Evolutionary conservation across 2,329 filamentous ascomycete species (phyloP), one percentile per base, ranked within the genome.

Genomic region (Colletotrichum filicis): DNA sequence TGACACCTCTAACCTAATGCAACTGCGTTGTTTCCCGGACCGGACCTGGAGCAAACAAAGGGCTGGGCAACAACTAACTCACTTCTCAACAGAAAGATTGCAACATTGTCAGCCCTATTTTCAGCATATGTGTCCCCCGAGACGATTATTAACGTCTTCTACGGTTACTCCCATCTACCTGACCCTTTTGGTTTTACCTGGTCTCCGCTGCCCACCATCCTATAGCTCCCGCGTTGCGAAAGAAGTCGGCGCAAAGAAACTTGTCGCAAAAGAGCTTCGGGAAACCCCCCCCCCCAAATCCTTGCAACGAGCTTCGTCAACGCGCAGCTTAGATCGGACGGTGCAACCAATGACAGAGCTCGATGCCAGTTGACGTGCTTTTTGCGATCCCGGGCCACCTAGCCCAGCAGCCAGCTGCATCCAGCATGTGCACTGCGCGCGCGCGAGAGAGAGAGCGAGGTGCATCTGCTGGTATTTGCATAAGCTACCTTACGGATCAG

Each of bases 281-380:
- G 9, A 30, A n/a, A 3, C 22, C 26, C 14, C 22, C 26, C 24
- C 28, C 26, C 24, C 22, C 2, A 28, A 30, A 57, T 4, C 55
- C 55, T 11, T 16, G 55, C 2, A 19, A 35, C 32, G 9, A 35
- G 32, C 32, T 56, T n/a, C 49, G 30, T 59, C 60, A 49, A 57
- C 52, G 26, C 28, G 55, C 26, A 32, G 59, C 37, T 42, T 60
- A 68, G 64, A 68, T 68, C 68, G 57, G 68, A 68, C 57, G 37
- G 49, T 28, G 46, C 57, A 57, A 5, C 68, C 68, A 71, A 71
- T 62, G 6, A 35, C 35, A 22, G 24, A 11, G 12, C 8, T 55
- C 5, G 14, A 28, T n/a, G 5, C n/a, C 8, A 49, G 49, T 70
- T 65, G 67, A 70, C 61, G 67, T 66, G 67, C 66, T 67, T 42